phyloP scores from a whole-genome alignment of 2,329 filamentous ascomycete genomes.

The Penicillium sp. region DNA sequence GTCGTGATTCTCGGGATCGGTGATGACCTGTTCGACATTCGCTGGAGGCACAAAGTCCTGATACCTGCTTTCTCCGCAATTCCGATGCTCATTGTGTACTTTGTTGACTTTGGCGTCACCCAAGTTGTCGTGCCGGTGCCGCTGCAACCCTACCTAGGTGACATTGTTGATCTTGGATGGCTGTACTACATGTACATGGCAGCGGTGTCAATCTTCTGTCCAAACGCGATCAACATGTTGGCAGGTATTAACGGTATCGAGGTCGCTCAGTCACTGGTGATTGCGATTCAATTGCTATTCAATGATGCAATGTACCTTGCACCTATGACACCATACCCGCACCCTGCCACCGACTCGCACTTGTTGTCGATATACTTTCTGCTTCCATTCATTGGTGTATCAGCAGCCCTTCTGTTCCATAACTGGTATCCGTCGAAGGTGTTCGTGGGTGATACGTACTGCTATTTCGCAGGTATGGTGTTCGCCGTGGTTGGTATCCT shows the following conservation, averaged over 20 bases:
- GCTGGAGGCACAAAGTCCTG: slow-evolving; percentile 98
- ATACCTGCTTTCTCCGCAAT: slow-evolving; percentile 90
- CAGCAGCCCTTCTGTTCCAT: slow-evolving; percentile 72
- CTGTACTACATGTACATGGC: slow-evolving; percentile 97
- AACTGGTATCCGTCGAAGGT: slow-evolving; percentile 95
- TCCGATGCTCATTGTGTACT: slow-evolving; percentile 91
- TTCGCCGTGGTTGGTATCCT: slow-evolving; percentile 95
- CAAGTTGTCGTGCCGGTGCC: slow-evolving; percentile 84
- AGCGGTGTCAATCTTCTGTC: slow-evolving; percentile 89
- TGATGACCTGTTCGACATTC: slow-evolving; percentile 94
- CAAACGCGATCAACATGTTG: slow-evolving; percentile 99
- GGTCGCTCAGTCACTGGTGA: slow-evolving; percentile 84
- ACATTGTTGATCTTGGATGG: slow-evolving; percentile 70
- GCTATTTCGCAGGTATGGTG: slow-evolving; percentile 98
- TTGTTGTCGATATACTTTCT: slow-evolving; percentile 92
- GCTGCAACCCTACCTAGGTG: slow-evolving; percentile 72
- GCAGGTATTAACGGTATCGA: slow-evolving; percentile 98
- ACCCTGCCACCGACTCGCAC: slow-evolving; percentile 91
- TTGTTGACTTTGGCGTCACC: slow-evolving; percentile 95
- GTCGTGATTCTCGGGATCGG: slow-evolving; percentile 85
- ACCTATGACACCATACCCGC: slow-evolving; percentile 66
- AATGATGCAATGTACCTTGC: slow-evolving; percentile 83
- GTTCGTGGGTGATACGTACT: slow-evolving; percentile 97
- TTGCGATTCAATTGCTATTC: slow-evolving; percentile 69
- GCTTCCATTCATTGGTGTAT: slow-evolving; percentile 88